Evolutionary conservation across 768 basidiomycete species (phyloP), one percentile per base, ranked within the genome.

Genomic region (Mycena vitilis): DNA sequence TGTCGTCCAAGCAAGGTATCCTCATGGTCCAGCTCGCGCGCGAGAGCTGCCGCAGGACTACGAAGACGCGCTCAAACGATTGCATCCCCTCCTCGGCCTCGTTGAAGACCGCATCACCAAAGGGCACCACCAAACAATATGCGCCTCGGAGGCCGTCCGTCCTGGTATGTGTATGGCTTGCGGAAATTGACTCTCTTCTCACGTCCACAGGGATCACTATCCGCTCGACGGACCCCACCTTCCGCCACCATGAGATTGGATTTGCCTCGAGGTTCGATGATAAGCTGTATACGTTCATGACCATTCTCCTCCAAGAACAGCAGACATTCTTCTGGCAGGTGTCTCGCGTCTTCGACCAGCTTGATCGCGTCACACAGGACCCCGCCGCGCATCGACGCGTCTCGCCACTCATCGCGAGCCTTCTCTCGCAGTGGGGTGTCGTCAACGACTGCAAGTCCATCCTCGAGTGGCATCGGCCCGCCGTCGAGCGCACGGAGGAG

Each of bases 361-460:
- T 68, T 38, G 60, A 68, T 44, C 66, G 66, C 56, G 49, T 63
- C 8, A 63, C 60, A 5, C 36, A 63, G 40, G 61, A 68, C 18
- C 55, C 66, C 18, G 40, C 5, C 13, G 22, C 25, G 5, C 47
- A 58, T 40, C 42, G n/a, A 34, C 60, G 60, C 34, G 37, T 68
- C 18, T 68, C 66, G 12, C 54, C 60, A 11, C 66, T 68, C 37
- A 37, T 68, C 42, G 66, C 60, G n/a, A 52, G 20, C 45, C 23
- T 68, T 2, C 30, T 68, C 13, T 57, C 60, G 4, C 66, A 68
- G 11, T 68, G 66, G 66, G 66, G 60, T 4, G 40, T 52, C 15
- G 37, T 58, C 30, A 62, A 53, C 49, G 60, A 68, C 47, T 58
- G 66, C 30, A 68, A 63, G 52, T 36, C 66, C 5, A 68, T 68